Percentiles rank a stretch among this genome's conserved stretches.
Evolutionary conservation across 2,329 filamentous ascomycete species (phyloP).

Genomic region (Neophaeococcomyces aloes): DNA sequence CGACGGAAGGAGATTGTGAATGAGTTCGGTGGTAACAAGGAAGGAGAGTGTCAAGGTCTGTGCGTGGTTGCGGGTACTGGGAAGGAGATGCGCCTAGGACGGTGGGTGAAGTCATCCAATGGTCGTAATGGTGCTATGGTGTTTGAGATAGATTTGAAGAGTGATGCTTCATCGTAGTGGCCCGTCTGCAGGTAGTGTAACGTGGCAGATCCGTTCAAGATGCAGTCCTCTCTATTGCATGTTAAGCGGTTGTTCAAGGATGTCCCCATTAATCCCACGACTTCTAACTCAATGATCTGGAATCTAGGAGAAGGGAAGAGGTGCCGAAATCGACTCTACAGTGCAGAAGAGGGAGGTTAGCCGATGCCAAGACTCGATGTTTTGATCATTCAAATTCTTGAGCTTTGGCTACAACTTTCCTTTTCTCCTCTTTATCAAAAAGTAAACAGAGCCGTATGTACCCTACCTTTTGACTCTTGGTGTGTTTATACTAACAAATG

Average conservation of each 20-base stretch:
- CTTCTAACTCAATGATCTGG: neutral
- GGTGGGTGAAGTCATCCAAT: slow-evolving; percentile 56
- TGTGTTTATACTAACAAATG: slow-evolving; percentile 28
- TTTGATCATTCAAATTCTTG: slow-evolving; percentile 3
- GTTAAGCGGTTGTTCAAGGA: neutral
- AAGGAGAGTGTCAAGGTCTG: slow-evolving; percentile 47
- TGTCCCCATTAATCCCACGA: neutral
- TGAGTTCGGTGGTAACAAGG: slow-evolving; percentile 27
- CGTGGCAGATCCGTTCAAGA: neutral
- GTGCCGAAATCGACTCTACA: neutral
- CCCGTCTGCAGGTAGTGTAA: neutral
- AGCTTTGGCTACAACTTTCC: slow-evolving; percentile 10
- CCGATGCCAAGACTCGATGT: neutral
- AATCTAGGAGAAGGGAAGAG: too few relatives aligned
- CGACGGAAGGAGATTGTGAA: slow-evolving; percentile 61
- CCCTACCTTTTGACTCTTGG: neutral
- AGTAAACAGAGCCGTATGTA: slow-evolving; percentile 20
- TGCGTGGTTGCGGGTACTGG: slow-evolving; percentile 79
- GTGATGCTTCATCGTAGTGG: too few relatives aligned
- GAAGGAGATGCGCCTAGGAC: slow-evolving; percentile 73
- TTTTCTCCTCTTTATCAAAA: slow-evolving; percentile 21
- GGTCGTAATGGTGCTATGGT: slow-evolving; percentile 78
- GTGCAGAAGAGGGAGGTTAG: neutral
- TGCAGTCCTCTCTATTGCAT: neutral
- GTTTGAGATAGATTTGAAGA: slow-evolving; percentile 59